Conservation (phyloP, 1,139 yeast genomes). For the Casaregolazyma lundiana region DNA sequence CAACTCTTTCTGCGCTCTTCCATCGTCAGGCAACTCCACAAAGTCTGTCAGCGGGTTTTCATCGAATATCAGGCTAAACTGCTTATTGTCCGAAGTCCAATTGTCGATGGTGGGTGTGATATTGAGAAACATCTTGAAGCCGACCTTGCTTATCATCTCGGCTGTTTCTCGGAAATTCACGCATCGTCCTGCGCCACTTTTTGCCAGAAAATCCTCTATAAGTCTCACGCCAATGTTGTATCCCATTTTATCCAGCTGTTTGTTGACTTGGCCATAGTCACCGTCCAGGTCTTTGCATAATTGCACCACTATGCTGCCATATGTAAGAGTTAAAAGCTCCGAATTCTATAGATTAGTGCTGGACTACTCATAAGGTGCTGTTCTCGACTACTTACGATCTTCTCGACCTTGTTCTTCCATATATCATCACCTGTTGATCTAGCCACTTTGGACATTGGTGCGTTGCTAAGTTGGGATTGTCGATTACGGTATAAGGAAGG, state of each 20-base stretch:
- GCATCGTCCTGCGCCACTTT: constrained; percentile 81
- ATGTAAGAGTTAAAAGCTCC: constrained; percentile 86
- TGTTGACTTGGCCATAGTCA: constrained; percentile 74
- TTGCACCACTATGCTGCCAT: constrained; percentile 94
- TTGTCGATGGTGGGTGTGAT: constrained; percentile 70
- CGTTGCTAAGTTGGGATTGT: not conserved
- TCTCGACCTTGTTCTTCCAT: constrained; percentile 86
- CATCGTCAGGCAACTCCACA: constrained; percentile 84
- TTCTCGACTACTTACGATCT: constrained; percentile 51
- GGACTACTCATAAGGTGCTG: not conserved
- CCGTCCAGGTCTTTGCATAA: constrained; percentile 76
- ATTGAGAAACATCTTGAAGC: constrained; percentile 84
- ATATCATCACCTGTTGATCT: constrained; percentile 77
- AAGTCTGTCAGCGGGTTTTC: constrained; percentile 94
- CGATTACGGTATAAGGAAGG: not conserved
- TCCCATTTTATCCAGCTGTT: constrained; percentile 88
- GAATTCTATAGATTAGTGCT: constrained; percentile 50
- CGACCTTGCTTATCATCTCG: constrained; percentile 78
- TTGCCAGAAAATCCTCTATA: constrained; percentile 89
- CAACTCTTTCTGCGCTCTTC: constrained; percentile 62
- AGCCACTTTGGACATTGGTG: constrained; percentile 48
- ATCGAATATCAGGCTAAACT: constrained; percentile 65
- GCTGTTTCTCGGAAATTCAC: constrained; percentile 78
- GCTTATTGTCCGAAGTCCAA: constrained; percentile 73
- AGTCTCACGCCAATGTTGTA: constrained; percentile 87